Conservation (phyloP, 495 filamentous ascomycete genomes). For the Astrothelium macrocarpum region DNA sequence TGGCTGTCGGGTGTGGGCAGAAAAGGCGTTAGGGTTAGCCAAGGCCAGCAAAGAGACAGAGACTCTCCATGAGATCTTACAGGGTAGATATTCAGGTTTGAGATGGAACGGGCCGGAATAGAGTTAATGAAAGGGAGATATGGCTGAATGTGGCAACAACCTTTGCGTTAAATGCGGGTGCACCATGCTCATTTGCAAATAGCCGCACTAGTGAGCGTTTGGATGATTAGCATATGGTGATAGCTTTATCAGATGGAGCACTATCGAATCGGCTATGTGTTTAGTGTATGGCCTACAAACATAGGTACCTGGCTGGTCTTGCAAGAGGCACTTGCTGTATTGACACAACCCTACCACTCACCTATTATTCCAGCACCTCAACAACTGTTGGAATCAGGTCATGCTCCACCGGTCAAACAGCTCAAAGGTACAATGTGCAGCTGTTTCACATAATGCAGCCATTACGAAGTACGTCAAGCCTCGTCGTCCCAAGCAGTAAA, state of each 20-base stretch:
- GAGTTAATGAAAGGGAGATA: neutral
- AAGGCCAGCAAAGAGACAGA: constrained; percentile 17
- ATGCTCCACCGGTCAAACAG: neutral
- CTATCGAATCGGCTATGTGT: neutral
- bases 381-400: neutral
- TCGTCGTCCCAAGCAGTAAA: neutral
- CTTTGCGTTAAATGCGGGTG: neutral
- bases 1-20: constrained; percentile 53
- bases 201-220: neutral
- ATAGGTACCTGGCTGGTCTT: neutral
- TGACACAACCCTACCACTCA: neutral
- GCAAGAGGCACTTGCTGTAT: neutral
- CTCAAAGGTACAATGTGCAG: neutral
- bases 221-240: neutral
- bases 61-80: neutral
- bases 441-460: neutral
- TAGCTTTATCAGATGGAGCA: no score
- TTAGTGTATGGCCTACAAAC: no score
- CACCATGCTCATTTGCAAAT: neutral
- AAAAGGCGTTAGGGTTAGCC: constrained; percentile 55
- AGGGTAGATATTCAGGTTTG: constrained; percentile 11
- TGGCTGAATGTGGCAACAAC: neutral
- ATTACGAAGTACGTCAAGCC: neutral
- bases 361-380: neutral
- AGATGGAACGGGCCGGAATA: constrained; percentile 12